Conservation (phyloP, 164 flowering plant genomes). For the Houttuynia cordata region DNA sequence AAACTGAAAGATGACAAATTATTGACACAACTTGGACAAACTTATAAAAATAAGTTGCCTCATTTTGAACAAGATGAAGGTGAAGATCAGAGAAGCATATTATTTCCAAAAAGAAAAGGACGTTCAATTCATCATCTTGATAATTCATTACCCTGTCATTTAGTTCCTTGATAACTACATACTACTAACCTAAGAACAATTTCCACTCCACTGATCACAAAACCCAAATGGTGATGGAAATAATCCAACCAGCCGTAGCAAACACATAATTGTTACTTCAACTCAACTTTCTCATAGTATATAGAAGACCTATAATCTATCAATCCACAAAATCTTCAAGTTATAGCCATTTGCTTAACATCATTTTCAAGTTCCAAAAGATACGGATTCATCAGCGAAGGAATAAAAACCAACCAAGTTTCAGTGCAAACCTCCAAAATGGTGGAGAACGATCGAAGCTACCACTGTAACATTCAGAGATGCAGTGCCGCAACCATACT, state of each 20-base stretch:
- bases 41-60: neutral
- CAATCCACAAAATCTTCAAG: neutral
- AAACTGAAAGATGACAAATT: conserved; percentile 35
- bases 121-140: no score
- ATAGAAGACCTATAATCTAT: neutral
- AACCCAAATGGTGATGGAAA: no score
- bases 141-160: neutral
- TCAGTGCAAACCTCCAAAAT: conserved; percentile 60
- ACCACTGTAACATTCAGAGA: conserved; percentile 95
- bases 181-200: neutral
- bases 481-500: conserved; percentile 98
- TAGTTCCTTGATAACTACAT: neutral
- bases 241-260: no score
- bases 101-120: no score
- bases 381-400: no score
- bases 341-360: neutral
- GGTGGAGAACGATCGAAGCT: conserved; percentile 93
- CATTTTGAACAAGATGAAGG: no score
- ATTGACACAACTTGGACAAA: neutral
- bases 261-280: neutral
- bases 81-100: no score
- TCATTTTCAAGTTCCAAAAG: neutral
- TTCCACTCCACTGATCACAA: neutral
- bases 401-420: neutral
- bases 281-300: neutral